Percentiles rank a stretch among this genome's conserved stretches.
Evolutionary conservation across 768 basidiomycete species (phyloP).

Genomic region (Panus rudis): DNA sequence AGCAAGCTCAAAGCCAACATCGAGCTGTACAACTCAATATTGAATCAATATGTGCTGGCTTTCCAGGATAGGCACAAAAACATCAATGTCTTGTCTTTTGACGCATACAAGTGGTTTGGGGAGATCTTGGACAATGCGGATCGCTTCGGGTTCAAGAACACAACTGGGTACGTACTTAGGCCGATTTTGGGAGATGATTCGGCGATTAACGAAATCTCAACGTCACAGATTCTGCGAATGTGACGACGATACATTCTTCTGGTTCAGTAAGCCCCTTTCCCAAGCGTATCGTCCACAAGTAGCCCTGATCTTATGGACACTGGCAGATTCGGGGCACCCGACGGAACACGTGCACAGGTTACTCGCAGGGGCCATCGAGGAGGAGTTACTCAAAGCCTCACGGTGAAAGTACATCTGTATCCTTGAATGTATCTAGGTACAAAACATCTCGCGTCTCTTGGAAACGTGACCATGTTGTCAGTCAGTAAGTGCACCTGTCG

Average conservation of each 20-base stretch:
- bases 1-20: constrained; percentile 33
- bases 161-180: constrained; percentile 32
- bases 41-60: constrained; percentile 26
- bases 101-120: constrained; percentile 45
- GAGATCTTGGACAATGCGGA: constrained; percentile 33
- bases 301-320: background rate
- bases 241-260: constrained; percentile 41
- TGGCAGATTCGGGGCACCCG: constrained; percentile 42
- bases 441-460: no score
- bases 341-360: constrained; percentile 41
- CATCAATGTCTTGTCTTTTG: constrained; percentile 39
- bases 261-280: constrained; percentile 37
- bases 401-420: no score
- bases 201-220: no score
- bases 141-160: constrained; percentile 39
- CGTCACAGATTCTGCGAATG: constrained; percentile 44
- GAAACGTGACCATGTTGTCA: no score
- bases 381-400: constrained; percentile 23
- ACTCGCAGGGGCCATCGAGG: constrained; percentile 37
- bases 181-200: no score
- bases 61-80: constrained; percentile 35
- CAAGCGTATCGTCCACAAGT: background rate
- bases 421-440: no score
- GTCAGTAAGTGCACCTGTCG: no score
- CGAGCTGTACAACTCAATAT: constrained; percentile 34